These are phyloP conservation scores for Tylopilus sp. DNA, from an alignment of 768 basidiomycete species.

Conservation along the genomic window DNA sequence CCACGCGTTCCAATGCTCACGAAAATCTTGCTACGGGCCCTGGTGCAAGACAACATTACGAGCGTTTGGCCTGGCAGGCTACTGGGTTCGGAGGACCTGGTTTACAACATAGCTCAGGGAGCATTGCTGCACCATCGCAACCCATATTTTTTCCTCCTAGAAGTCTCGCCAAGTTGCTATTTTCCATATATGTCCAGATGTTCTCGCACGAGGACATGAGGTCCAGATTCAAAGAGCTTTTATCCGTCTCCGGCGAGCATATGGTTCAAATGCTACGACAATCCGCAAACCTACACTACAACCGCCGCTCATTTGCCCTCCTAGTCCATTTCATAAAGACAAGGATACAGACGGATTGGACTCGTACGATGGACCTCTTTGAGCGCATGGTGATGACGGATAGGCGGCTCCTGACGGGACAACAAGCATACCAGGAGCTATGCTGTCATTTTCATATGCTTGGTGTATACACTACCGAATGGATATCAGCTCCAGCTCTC, in stretches of 20 bases:
- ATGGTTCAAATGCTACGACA: not conserved
- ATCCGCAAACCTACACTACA: slow-evolving; percentile 38
- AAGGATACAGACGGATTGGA: slow-evolving; percentile 42
- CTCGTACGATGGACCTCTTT: slow-evolving; percentile 35
- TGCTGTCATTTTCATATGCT: slow-evolving; percentile 40
- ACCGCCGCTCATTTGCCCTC: slow-evolving; percentile 43
- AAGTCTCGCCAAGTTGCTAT: slow-evolving; percentile 22
- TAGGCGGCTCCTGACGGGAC: slow-evolving; percentile 16
- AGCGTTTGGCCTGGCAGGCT: slow-evolving; percentile 25
- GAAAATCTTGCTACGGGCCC: slow-evolving; percentile 9
- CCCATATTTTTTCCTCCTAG: slow-evolving; percentile 10
- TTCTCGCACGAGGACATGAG: slow-evolving; percentile 24
- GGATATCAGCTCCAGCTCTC: not conserved
- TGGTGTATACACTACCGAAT: slow-evolving; percentile 31
- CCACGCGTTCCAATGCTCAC: slow-evolving; percentile 22
- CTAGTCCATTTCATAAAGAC: slow-evolving; percentile 41
- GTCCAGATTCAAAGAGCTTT: not conserved
- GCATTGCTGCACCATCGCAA: not conserved
- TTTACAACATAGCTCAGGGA: not conserved
- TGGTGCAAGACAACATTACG: slow-evolving; percentile 15
- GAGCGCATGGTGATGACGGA: slow-evolving; percentile 12
- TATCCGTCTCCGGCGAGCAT: not conserved
- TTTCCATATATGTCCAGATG: slow-evolving; percentile 24
- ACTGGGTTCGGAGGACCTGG: not conserved
- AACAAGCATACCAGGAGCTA: slow-evolving; percentile 42